A percentile compares a stretch with the other conserved stretches of the same genome.
Evolutionary conservation across 306 rosid species (phyloP).

Genomic region (Arachis stenosperma): DNA sequence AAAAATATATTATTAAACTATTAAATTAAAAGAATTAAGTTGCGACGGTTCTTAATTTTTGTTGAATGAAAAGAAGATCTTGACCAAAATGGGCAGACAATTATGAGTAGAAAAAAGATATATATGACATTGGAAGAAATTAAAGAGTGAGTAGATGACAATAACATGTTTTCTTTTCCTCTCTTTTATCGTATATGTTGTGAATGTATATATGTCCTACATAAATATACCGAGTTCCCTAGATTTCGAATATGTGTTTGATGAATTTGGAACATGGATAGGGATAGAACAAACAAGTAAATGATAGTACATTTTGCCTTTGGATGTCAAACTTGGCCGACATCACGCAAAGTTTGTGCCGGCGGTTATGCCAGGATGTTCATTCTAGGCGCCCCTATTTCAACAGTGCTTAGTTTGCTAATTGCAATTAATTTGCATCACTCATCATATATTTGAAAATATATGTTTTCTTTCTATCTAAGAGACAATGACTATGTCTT

Average conservation of each 20-base stretch:
- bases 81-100: slow-evolving; percentile 32
- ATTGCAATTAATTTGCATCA: not conserved
- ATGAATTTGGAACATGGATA: slow-evolving; percentile 29
- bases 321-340: slow-evolving; percentile 43
- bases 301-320: slow-evolving; percentile 33
- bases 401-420: slow-evolving; percentile 24
- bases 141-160: not conserved
- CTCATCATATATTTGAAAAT: not conserved
- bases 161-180: slow-evolving; percentile 13
- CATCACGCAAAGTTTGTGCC: slow-evolving; percentile 62
- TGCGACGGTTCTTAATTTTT: too few species aligned
- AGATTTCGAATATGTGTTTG: slow-evolving; percentile 30
- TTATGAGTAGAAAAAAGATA: slow-evolving; percentile 24
- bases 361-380: slow-evolving; percentile 54
- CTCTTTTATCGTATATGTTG: too few species aligned
- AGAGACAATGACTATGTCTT: not conserved
- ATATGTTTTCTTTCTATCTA: not conserved
- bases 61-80: not conserved
- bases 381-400: slow-evolving; percentile 49
- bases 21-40: too few species aligned
- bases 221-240: not conserved
- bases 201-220: too few species aligned
- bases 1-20: too few species aligned
- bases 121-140: slow-evolving; percentile 4
- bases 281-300: slow-evolving; percentile 6